phyloP scores from a whole-genome alignment of 2,329 filamentous ascomycete genomes.

The Coleophoma cylindrospora region DNA sequence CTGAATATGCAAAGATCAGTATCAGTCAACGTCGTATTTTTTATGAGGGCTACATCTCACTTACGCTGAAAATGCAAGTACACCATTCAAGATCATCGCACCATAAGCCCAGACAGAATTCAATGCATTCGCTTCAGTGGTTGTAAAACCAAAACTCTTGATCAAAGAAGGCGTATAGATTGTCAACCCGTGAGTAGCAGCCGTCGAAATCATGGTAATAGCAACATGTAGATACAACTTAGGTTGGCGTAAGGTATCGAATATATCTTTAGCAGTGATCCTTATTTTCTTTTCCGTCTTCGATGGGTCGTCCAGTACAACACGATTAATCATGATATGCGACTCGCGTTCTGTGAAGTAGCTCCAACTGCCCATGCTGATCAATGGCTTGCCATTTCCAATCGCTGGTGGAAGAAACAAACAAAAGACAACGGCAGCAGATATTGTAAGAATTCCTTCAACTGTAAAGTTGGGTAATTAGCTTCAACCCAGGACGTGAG shows the following conservation, averaged over 20 bases:
- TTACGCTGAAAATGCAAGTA: background rate
- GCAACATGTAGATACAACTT: conserved; percentile 17
- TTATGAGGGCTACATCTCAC: background rate
- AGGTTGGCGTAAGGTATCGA: background rate
- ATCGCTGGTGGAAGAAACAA: conserved; percentile 31
- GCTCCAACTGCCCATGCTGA: conserved; percentile 31
- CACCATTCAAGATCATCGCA: background rate
- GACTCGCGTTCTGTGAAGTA: conserved; percentile 38
- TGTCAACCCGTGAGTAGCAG: conserved; percentile 18
- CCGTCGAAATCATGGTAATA: conserved; percentile 17
- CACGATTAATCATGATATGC: conserved; percentile 34
- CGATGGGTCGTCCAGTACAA: conserved; percentile 36
- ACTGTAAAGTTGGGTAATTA: background rate
- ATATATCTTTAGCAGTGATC: conserved; percentile 19
- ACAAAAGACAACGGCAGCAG: conserved; percentile 24
- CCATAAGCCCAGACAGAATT: conserved; percentile 6
- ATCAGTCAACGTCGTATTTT: background rate
- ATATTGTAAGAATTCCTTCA: background rate
- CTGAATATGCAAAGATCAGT: conserved; percentile 1
- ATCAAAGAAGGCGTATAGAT: conserved; percentile 25
- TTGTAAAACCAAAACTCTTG: conserved; percentile 22
- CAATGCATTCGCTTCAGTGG: conserved; percentile 22
- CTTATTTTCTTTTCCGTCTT: conserved; percentile 30
- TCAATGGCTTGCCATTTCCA: conserved; percentile 29
- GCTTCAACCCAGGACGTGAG: background rate